Evolutionary conservation across 352 stramenopile species (phyloP).

Genomic region (Phytophthora europaea): DNA sequence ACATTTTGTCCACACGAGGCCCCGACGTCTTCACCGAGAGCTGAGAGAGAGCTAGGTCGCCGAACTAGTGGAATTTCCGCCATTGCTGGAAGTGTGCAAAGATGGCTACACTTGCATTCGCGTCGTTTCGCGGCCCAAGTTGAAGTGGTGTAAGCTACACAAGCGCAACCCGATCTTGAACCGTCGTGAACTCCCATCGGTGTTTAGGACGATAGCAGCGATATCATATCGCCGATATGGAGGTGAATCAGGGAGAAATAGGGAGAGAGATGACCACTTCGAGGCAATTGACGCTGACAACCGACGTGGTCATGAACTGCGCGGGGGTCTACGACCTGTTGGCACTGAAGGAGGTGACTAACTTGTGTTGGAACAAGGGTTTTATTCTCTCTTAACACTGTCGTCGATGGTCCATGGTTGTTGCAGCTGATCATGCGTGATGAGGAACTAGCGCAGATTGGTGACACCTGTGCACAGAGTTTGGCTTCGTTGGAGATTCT

Average conservation of each 20-base stretch:
- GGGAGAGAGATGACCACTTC: background rate
- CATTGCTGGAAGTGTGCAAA: constrained; percentile 5
- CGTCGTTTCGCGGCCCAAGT: constrained; percentile 31
- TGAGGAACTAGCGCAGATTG: constrained; percentile 56
- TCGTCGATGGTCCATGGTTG: background rate
- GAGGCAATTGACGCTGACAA: constrained; percentile 36
- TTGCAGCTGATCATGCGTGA: constrained; percentile 78
- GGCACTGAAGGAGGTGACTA: constrained; percentile 68
- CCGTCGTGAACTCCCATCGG: constrained; percentile 30
- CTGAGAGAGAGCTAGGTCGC: constrained; percentile 14
- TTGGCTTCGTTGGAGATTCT: constrained; percentile 77
- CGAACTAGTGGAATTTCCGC: constrained; percentile 2
- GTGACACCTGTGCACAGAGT: constrained; percentile 65
- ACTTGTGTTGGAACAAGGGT: background rate
- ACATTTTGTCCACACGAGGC: background rate
- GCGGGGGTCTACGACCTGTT: constrained; percentile 72
- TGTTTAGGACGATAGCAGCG: background rate
- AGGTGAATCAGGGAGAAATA: background rate
- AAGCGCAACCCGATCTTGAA: constrained; percentile 40
- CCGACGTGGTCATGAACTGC: constrained; percentile 66
- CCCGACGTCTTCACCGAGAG: constrained; percentile 19
- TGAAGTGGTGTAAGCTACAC: constrained; percentile 31
- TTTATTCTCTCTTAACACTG: background rate
- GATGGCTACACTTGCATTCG: constrained; percentile 31
- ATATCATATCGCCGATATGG: no score